Base-by-base conservation (phyloP, 441 rosid species). In the Gossypium schwendimanii region DNA sequence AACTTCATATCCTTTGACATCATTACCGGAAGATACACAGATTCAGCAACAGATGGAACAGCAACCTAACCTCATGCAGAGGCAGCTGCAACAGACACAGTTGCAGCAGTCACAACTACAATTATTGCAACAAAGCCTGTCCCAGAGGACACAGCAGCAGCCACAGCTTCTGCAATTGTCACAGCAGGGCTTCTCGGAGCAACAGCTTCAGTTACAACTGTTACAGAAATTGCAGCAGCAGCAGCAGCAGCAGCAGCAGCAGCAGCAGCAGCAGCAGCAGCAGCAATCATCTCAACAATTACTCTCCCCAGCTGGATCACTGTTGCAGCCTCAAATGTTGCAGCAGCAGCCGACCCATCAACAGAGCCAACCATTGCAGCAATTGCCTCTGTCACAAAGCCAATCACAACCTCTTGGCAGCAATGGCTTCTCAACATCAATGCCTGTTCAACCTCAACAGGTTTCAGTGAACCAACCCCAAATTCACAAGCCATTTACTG, bases 171-270 rank as follows among this genome's bases (percentile, higher is more conserved):
- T 82, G 75, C 97, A 87, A 64, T 64, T 87, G 61, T 63, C 91
- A 20, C 91, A 44, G 58, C 71, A 82, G 61, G 76, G 84, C 69
- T 84, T 86, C 79, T 79, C 93, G 5, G 96, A 92, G 55, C 93
- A 94, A 52, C 95, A 94, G 76, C 79, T 86, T 81, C 98, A 92
- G 8, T 73, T 88, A 69, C 98, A 95, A 73, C 77, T 91, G 77
- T 83, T 91, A 10, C 99, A 92, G 81, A 89, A 87, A 76, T 59
- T 89, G 75, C 99, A 89, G 83, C 91, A 87, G 60, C 83, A 84
- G 67, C 89, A 87, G 53, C 63, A 26, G 31, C 91, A 84, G 57
- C 39, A 79, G 2, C 58, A 55, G 26, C 26, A 26, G 31, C 31
- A 26, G 31, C 31, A 26, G 31, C 31, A 26, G 31, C 31, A 26